A percentile compares a stretch with the other conserved stretches of the same genome.
Evolutionary conservation across 2,329 filamentous ascomycete species (phyloP).

Genomic region (Nothophaeocryptopus gaeumannii): DNA sequence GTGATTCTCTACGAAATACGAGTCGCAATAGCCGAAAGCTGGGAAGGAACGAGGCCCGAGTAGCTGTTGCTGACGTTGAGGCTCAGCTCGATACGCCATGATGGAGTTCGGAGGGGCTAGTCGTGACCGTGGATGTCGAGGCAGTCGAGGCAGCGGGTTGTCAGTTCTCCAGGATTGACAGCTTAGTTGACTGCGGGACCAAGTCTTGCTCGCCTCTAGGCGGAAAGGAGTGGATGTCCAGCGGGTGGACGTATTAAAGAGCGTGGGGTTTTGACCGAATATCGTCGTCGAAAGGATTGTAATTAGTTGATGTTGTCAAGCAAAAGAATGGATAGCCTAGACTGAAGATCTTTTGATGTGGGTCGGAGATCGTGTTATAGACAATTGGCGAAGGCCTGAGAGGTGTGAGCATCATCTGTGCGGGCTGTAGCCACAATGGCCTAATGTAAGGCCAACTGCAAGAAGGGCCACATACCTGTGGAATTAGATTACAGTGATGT

Average conservation of each 20-base stretch:
- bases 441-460: slow-evolving; percentile 24
- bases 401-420: slow-evolving; percentile 25
- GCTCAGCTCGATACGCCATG: slow-evolving; percentile 53
- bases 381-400: slow-evolving; percentile 37
- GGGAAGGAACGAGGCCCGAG: slow-evolving; percentile 43
- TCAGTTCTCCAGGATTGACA: slow-evolving; percentile 49
- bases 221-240: slow-evolving; percentile 43
- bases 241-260: slow-evolving; percentile 46
- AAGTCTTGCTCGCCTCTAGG: slow-evolving; percentile 18
- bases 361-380: slow-evolving; percentile 36
- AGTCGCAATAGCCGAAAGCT: slow-evolving; percentile 63
- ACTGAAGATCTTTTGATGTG: slow-evolving; percentile 28
- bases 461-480: slow-evolving; percentile 42
- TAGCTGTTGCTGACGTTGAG: slow-evolving; percentile 21
- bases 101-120: slow-evolving; percentile 35
- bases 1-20: slow-evolving; percentile 64
- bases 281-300: slow-evolving; percentile 50
- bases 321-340: slow-evolving; percentile 43
- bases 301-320: slow-evolving; percentile 54
- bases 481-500: slow-evolving; percentile 49
- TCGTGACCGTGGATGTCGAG: slow-evolving; percentile 19
- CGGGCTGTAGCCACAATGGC: slow-evolving; percentile 10
- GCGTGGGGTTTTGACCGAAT: slow-evolving; percentile 45
- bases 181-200: slow-evolving; percentile 27
- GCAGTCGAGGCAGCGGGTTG: slow-evolving; percentile 44